Percentiles rank a stretch among this genome's conserved stretches.
phyloP scores from a whole-genome alignment of 2,329 filamentous ascomycete genomes.

The Diaporthe sp. region DNA sequence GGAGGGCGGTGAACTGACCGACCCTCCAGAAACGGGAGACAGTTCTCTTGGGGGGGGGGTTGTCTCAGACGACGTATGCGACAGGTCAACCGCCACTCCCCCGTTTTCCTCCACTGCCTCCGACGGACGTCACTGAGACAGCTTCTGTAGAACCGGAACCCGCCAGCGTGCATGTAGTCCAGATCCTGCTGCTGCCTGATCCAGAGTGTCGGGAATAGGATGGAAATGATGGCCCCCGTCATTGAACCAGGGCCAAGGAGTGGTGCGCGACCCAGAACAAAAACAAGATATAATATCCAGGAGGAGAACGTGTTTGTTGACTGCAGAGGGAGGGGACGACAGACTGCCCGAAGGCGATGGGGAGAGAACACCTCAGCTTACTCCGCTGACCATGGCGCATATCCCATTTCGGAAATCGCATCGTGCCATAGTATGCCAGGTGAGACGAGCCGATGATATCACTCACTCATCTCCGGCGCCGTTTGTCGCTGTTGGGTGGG shows the following conservation, averaged over 20 bases:
- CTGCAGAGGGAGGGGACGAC: background rate
- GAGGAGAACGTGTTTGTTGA: background rate
- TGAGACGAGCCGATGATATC: conserved; percentile 29
- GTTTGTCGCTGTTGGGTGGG: background rate
- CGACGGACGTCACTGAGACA: conserved; percentile 35
- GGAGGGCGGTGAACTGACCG: conserved; percentile 9
- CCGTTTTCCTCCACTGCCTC: background rate
- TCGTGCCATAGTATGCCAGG: background rate
- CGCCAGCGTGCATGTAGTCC: conserved; percentile 5
- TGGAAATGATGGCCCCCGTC: background rate
- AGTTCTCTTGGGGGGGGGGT: background rate
- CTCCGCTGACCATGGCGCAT: background rate
- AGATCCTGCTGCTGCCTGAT: conserved; percentile 28
- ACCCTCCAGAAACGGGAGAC: background rate
- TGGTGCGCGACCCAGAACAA: conserved; percentile 3
- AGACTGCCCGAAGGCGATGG: background rate
- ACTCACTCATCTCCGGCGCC: background rate
- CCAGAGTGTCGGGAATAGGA: conserved; percentile 37
- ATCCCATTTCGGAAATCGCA: background rate
- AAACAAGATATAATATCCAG: background rate
- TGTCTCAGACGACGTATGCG: conserved; percentile 31
- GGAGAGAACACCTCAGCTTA: background rate
- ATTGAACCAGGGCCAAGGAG: background rate
- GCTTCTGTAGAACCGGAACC: conserved; percentile 33
- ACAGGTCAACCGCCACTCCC: conserved; percentile 13